Evolutionary conservation across 139 green algal species (phyloP).

Genomic region (Ostreobium quekettii): DNA sequence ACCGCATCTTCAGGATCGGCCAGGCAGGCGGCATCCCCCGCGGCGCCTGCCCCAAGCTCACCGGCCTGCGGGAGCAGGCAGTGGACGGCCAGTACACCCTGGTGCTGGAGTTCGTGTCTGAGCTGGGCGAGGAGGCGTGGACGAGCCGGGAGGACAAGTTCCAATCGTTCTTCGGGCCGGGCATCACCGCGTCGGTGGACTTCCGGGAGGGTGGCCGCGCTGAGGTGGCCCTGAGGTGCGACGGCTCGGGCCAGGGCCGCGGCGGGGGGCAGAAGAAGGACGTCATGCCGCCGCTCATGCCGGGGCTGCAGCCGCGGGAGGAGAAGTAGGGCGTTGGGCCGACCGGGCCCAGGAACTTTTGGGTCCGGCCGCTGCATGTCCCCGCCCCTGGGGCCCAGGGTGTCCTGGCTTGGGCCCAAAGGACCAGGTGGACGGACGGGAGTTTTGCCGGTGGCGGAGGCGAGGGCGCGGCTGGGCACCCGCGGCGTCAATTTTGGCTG

Average conservation of each 20-base stretch:
- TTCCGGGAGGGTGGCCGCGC: slow-evolving; percentile 36
- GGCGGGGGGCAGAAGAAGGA: slow-evolving; percentile 67
- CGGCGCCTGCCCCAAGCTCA: slow-evolving; percentile 62
- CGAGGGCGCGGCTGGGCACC: too few relatives aligned
- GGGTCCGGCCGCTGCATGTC: too few relatives aligned
- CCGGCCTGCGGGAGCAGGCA: slow-evolving; percentile 76
- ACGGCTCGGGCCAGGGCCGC: slow-evolving; percentile 61
- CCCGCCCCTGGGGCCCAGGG: too few relatives aligned
- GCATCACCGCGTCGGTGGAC: slow-evolving; percentile 48
- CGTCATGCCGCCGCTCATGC: slow-evolving; percentile 82
- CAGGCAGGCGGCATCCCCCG: slow-evolving; percentile 53
- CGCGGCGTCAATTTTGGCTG: too few relatives aligned
- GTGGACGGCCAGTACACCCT: slow-evolving; percentile 53
- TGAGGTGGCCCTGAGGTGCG: slow-evolving; percentile 65
- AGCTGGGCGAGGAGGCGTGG: slow-evolving; percentile 35
- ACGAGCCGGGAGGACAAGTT: slow-evolving; percentile 66
- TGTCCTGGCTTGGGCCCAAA: too few relatives aligned
- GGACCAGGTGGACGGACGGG: too few relatives aligned
- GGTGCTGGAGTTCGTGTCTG: slow-evolving; percentile 76
- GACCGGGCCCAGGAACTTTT: too few relatives aligned
- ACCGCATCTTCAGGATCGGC: slow-evolving; percentile 80
- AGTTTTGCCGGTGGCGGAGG: too few relatives aligned
- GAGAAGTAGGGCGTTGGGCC: too few relatives aligned
- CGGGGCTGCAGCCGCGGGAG: slow-evolving; percentile 63
- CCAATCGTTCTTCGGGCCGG: slow-evolving; percentile 87